phyloP scores from a whole-genome alignment of 2,329 filamentous ascomycete genomes.

The Lachnellula cervina region DNA sequence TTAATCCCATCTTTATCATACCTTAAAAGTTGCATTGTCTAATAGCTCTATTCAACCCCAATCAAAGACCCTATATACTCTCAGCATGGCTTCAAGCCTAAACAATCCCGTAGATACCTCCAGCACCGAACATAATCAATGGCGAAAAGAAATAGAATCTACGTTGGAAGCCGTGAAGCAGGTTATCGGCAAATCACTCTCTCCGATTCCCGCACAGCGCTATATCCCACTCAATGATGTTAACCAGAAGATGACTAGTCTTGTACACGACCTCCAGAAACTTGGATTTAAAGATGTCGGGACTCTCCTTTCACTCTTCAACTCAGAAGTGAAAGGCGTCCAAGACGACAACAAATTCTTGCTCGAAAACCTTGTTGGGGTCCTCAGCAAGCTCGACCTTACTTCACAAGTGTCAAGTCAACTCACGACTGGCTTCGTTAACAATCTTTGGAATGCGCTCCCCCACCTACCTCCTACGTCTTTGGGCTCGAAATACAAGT shows the following conservation, averaged over 20 bases:
- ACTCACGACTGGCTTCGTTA: conserved; percentile 63
- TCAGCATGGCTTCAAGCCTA: neutral
- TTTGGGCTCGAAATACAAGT: conserved; percentile 57
- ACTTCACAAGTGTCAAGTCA: conserved; percentile 25
- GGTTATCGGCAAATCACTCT: conserved; percentile 37
- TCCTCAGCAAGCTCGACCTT: conserved; percentile 27
- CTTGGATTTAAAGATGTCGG: conserved; percentile 46
- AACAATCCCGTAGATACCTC: conserved; percentile 11
- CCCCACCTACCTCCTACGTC: conserved; percentile 68
- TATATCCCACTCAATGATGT: conserved; percentile 33
- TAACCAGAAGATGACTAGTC: conserved; percentile 28
- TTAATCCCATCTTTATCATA: no score
- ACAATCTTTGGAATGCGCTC: conserved; percentile 65
- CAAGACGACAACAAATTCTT: conserved; percentile 73
- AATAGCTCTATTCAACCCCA: neutral
- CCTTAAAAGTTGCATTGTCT: no score
- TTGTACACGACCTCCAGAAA: conserved; percentile 41
- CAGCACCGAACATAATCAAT: conserved; percentile 14
- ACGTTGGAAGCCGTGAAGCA: conserved; percentile 35
- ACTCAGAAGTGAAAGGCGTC: conserved; percentile 57
- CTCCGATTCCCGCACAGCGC: conserved; percentile 35
- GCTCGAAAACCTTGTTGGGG: conserved; percentile 63
- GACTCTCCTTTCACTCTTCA: conserved; percentile 57
- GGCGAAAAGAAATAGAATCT: conserved; percentile 32
- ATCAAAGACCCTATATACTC: neutral